Evolutionary conservation across 106 monocot genomes (phyloP), one percentile per base, ranked within the genome.

Genomic region (Gastrodia elata): DNA sequence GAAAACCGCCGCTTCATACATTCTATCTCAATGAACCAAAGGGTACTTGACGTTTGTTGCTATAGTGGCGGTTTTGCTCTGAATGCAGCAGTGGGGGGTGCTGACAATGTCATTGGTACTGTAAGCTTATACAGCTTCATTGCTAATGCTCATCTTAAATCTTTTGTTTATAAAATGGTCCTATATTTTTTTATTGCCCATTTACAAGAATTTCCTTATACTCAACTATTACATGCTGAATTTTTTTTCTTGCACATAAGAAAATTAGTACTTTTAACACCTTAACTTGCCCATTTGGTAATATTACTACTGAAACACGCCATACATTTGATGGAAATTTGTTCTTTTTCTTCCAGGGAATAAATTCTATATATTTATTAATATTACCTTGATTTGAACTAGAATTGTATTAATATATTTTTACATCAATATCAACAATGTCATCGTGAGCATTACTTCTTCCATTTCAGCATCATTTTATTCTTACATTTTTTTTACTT

Each of bases 11-110:
- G 79, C 24, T 72, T 90, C 65, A 90, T 97, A 78, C 84, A 83
- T 79, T 80, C 71, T 55, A 79, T 97, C 48, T 88, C 90, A 27
- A 86, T 80, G 69, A 81, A 74, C 20, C 76, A 83, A 68, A 88
- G 78, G 58, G 90, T 97, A 77, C 90, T 97, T 58, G 96, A 97
- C 72, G 69, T 93, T 68, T 97, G 86, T 64, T 97, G 96, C 83
- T 97, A 97, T 55, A 92, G 79, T 80, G 96, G 92, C 71, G 96
- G 92, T 30, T 97, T 97, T 84, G 83, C 96, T 74, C 82, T 97
- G 11, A 92, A 84, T 79, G 92, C 96, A 75, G 81, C 84, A 78
- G 72, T 39, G 30, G 92, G 89, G 64, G 90, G 96, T 73, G 96
- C 96, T 71, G 65, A 39, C 39, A 56, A 86, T 86, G 92, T 97